These are phyloP conservation scores for Lathyrus tuberosus DNA, from an alignment of 306 rosid genomes.

Conservation along the genomic window DNA sequence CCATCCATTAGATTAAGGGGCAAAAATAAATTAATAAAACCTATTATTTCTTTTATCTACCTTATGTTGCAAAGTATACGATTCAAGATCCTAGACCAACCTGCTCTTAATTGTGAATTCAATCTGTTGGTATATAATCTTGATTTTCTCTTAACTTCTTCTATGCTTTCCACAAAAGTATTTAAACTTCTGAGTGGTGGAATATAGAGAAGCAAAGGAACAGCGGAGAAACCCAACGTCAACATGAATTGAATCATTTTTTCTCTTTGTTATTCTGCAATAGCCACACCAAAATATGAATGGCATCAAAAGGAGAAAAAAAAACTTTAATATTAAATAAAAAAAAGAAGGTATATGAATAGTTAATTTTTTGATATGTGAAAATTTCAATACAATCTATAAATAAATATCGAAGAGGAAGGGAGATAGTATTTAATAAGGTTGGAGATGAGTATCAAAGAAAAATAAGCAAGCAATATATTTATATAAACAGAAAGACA, in stretches of 20 bases:
- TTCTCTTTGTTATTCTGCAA: too few species aligned
- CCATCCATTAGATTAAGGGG: too few species aligned
- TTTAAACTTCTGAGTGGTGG: conserved; percentile 78
- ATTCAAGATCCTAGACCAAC: conserved; percentile 62
- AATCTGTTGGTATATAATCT: conserved; percentile 48
- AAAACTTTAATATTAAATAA: too few species aligned
- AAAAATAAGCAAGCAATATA: too few species aligned
- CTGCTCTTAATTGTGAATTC: conserved; percentile 52
- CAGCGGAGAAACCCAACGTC: conserved; percentile 69
- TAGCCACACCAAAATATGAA: too few species aligned
- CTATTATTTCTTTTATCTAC: conserved; percentile 35
- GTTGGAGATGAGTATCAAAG: neutral
- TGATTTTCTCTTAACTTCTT: conserved; percentile 57
- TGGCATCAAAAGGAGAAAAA: too few species aligned
- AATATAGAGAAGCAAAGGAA: conserved; percentile 70
- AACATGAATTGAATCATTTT: conserved; percentile 56
- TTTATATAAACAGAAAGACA: too few species aligned
- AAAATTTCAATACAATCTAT: neutral
- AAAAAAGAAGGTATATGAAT: too few species aligned
- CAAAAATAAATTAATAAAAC: neutral
- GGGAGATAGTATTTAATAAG: neutral
- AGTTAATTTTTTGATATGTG: too few species aligned
- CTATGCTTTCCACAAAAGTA: conserved; percentile 65
- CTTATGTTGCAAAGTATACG: conserved; percentile 56
- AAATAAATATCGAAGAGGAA: neutral